Evolutionary conservation across 1,284 basidiomycete species (phyloP).

Genomic region (Tilletia setariae): DNA sequence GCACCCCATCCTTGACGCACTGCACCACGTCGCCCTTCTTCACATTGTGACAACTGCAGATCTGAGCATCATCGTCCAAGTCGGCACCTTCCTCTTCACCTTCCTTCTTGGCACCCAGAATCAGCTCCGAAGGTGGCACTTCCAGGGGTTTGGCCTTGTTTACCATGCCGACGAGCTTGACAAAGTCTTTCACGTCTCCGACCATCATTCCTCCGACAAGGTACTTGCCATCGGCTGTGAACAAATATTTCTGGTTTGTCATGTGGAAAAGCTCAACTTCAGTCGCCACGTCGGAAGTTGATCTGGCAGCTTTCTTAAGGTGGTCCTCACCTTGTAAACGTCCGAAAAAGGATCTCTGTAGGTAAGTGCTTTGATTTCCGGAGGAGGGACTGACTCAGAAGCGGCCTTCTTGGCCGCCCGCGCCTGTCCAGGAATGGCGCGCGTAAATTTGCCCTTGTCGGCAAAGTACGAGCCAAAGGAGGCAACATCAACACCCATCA

Average conservation of each 20-base stretch:
- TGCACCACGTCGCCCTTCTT: conserved; percentile 64
- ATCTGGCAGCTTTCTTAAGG: too few relatives aligned
- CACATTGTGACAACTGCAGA: conserved; percentile 72
- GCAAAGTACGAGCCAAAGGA: conserved; percentile 75
- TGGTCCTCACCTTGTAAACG: conserved; percentile 26
- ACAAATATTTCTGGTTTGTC: conserved; percentile 72
- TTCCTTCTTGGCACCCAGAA: conserved; percentile 62
- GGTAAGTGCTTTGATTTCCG: conserved; percentile 62
- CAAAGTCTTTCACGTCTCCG: conserved; percentile 69
- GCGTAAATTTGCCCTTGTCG: conserved; percentile 59
- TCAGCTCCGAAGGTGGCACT: conserved; percentile 66
- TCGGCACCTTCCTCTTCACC: conserved; percentile 66
- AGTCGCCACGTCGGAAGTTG: neutral
- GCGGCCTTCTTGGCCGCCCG: conserved; percentile 20
- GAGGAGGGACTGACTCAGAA: conserved; percentile 26
- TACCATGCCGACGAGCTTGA: conserved; percentile 68
- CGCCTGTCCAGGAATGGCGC: conserved; percentile 31
- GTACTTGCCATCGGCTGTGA: conserved; percentile 71
- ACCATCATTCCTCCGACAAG: conserved; percentile 78
- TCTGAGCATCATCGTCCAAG: conserved; percentile 69
- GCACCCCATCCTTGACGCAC: conserved; percentile 62
- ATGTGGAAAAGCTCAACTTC: conserved; percentile 27
- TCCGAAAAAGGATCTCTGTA: conserved; percentile 69
- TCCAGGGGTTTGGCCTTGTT: conserved; percentile 73
- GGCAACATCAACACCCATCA: conserved; percentile 73